These are phyloP conservation scores for Crithidia expoeki DNA, from an alignment of 208 protist species.

Conservation along the genomic window DNA sequence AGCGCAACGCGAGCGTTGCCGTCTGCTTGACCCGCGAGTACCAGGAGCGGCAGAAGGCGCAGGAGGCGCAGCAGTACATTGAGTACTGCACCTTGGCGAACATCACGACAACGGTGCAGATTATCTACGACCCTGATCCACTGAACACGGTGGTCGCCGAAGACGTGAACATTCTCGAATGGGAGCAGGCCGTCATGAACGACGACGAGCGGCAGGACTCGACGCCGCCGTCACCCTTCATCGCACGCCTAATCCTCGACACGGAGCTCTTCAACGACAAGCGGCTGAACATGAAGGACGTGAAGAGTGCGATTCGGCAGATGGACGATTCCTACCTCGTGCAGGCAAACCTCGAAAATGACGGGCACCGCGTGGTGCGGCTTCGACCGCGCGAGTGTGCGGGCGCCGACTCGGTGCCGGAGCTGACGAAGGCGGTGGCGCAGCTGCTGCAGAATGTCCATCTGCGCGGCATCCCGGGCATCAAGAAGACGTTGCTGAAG, in stretches of 20 bases:
- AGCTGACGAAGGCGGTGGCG: constrained; percentile 67
- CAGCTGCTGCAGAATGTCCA: constrained; percentile 79
- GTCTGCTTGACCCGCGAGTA: constrained; percentile 90
- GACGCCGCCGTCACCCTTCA: constrained; percentile 87
- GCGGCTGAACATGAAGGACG: constrained; percentile 91
- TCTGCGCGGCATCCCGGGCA: constrained; percentile 94
- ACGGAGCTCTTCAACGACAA: constrained; percentile 92
- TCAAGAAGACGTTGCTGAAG: constrained; percentile 94
- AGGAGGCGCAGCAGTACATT: constrained; percentile 90
- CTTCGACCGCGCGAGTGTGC: constrained; percentile 73
- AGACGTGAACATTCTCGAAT: constrained; percentile 86
- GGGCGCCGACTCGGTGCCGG: constrained; percentile 62
- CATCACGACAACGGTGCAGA: constrained; percentile 93
- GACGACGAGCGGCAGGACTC: constrained; percentile 56
- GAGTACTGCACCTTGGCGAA: constrained; percentile 96
- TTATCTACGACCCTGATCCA: constrained; percentile 98
- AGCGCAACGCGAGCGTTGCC: constrained; percentile 96
- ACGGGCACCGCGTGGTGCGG: constrained; percentile 91
- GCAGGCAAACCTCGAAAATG: constrained; percentile 95
- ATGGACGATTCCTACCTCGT: constrained; percentile 83
- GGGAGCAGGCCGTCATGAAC: constrained; percentile 70
- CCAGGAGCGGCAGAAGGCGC: constrained; percentile 70
- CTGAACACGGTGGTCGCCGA: constrained; percentile 93
- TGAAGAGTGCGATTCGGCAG: constrained; percentile 91
- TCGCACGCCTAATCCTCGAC: constrained; percentile 97